Evolutionary conservation across 2,329 filamentous ascomycete species (phyloP), one percentile per base, ranked within the genome.

Genomic region (Aureobasidium sp.): DNA sequence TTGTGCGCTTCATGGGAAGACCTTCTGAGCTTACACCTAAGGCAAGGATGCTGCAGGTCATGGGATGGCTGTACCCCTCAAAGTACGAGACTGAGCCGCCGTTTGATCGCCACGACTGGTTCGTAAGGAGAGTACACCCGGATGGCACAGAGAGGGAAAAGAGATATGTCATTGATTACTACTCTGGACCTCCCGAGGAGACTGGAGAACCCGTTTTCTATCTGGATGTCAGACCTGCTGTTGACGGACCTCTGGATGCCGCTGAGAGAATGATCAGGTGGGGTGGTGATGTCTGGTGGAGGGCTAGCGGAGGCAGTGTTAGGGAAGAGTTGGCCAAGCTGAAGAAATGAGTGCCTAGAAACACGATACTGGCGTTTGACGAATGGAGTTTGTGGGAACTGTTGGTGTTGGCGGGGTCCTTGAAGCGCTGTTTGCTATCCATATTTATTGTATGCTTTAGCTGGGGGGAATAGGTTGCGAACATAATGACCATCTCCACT

Each of bases 71-170:
- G 25, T 95, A 90, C 73, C 94, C 94, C 0, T 78, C 82, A 63
- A 87, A 86, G 69, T 99, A 89, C 76, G 88, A 78, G 5, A 86
- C 87, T 8, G 87, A 91, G 59, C 89, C 91, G 11, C 94, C 94
- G 1, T 99, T 99, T 69, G 94, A 99, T 75, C 85, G 94, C 64
- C 94, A 99, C 73, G 94, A 99, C 73, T 99, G 94, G 94, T 97
- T 88, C 71, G 89, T 99, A 45, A 83, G 89, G 66, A 83, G 94
- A 65, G 82, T 87, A 37, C 76, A 82, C 53, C 77, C 79, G 5
- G 80, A 86, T 59, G 90, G 89, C 32, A 73, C 86, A 62, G 81
- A 79, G 68, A 88, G 87, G 72, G 87, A 97, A 78, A 80, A 97
- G 49, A 85, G 94, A 69, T 99, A 99, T 73, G 85, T 99, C 61